Percentiles rank a stretch among this genome's conserved stretches.
Conservation (phyloP, 2,329 filamentous ascomycete genomes). For the Chaetomiaceae sp. region DNA sequence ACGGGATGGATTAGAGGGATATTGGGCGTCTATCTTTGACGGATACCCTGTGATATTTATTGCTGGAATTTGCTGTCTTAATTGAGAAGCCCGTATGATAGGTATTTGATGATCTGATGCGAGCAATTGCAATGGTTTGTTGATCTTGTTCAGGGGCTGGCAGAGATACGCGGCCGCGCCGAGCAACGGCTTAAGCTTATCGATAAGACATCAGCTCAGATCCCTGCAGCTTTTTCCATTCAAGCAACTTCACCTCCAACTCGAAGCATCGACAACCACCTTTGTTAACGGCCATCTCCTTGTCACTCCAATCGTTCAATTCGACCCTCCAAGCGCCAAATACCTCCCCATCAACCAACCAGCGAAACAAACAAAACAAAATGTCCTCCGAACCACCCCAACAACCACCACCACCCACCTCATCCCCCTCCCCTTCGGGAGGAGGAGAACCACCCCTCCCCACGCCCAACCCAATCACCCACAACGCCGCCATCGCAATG, state of each 20-base stretch:
- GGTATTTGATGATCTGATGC: not conserved
- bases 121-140: not conserved
- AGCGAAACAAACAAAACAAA: not conserved
- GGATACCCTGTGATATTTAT: conserved; percentile 2
- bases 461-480: conserved; percentile 33
- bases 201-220: conserved; percentile 32
- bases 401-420: not conserved
- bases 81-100: not conserved
- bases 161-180: not conserved
- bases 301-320: not conserved
- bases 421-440: conserved; percentile 31
- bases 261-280: not conserved
- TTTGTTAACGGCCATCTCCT: too few species aligned
- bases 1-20: not conserved
- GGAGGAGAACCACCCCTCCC: conserved; percentile 20
- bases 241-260: not conserved
- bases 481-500: conserved; percentile 46
- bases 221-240: conserved; percentile 5
- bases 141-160: not conserved
- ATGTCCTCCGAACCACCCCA: conserved; percentile 48
- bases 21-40: not conserved
- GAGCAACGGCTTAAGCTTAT: not conserved
- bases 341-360: not conserved
- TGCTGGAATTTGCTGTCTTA: not conserved
- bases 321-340: not conserved